These are phyloP conservation scores for Grosmannia serpens DNA, from an alignment of 2,329 filamentous ascomycete genomes.

Conservation along the genomic window DNA sequence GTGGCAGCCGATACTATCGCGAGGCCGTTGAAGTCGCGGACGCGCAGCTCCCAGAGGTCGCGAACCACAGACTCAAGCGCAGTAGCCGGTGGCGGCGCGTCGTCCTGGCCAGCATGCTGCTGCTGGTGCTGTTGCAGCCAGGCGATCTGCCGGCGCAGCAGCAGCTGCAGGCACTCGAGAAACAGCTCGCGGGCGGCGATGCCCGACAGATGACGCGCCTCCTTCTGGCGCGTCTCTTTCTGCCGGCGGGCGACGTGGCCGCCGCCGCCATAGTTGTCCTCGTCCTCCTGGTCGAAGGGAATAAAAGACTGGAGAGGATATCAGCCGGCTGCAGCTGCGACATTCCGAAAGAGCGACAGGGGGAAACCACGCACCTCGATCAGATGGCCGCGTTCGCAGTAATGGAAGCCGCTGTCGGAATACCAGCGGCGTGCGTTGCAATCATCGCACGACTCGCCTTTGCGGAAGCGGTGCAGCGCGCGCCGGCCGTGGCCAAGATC, in stretches of 20 bases:
- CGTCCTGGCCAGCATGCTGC: constrained; percentile 16
- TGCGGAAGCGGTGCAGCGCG: constrained; percentile 38
- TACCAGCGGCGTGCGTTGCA: constrained; percentile 66
- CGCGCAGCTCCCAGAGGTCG: constrained; percentile 74
- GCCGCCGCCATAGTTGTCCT: constrained; percentile 55
- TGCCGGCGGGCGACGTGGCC: constrained; percentile 44
- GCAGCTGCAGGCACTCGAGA: constrained; percentile 71
- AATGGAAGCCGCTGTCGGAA: constrained; percentile 63
- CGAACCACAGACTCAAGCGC: constrained; percentile 71
- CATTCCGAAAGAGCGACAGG: not conserved
- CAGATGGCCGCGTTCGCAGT: constrained; percentile 70
- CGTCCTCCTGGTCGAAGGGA: constrained; percentile 48
- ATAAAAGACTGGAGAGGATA: constrained; percentile 32
- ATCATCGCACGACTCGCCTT: constrained; percentile 42
- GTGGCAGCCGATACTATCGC: constrained; percentile 24
- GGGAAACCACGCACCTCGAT: constrained; percentile 45
- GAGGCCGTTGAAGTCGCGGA: constrained; percentile 43
- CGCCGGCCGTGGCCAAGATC: constrained; percentile 21
- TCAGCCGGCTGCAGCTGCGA: not conserved
- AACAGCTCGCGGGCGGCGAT: constrained; percentile 64
- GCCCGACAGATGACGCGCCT: constrained; percentile 48
- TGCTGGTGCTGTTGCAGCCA: constrained; percentile 60
- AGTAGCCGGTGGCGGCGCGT: constrained; percentile 26
- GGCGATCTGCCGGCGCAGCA: constrained; percentile 69
- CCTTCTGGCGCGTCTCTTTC: constrained; percentile 43